Base-by-base conservation (phyloP, 2,329 filamentous ascomycete species). In the Neospermospora avenae region DNA sequence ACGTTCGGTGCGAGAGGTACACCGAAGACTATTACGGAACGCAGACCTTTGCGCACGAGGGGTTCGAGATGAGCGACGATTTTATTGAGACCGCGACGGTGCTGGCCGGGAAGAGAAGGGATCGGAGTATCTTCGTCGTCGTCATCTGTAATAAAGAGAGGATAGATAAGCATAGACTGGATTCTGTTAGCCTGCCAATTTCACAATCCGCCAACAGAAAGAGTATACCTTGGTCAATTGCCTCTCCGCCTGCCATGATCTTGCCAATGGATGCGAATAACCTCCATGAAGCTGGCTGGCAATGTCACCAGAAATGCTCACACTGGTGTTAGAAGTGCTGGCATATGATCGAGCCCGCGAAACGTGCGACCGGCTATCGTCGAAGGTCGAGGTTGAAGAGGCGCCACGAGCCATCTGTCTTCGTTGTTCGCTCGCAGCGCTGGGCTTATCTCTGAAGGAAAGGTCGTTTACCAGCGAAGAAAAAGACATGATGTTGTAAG, bases 81-180 rank as follows among this genome's bases (percentile, higher is more conserved):
- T 69, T 87, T 90, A 80, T 96, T 96, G 72, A 98, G 74, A 64
- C 95, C 93, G 62, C 92, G 87, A 71, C 93, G 93, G 76, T 88
- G 81, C 76, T 98, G 93, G 73, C 92, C 91, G 1, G 95, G 95
- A 3, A 99, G 84, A 20, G 93, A 96, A 54, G 93, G 88, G 59
- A 99, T 96, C 16, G 89, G 81, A 14, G 88, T 89, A 78, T 97
- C 90, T 78, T 98, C 93, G 71, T 98, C 91, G 37, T 93, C 90
- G 72, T 90, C 85, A 76, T 99, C 95, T 70, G 95, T 96, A 66
- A 99, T 85, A 79, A 99, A 99, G 67, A 99, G 83, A 13, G 95
- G 95, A 77, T 96, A 98, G 71, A 99, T 97, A 71, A 99, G 88
- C 95, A 98, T 98, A 39, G 93, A 95, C 91, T 96, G n/a, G 3